Conservation (phyloP, 2,329 filamentous ascomycete genomes). For the Fonsecaea nubica region DNA sequence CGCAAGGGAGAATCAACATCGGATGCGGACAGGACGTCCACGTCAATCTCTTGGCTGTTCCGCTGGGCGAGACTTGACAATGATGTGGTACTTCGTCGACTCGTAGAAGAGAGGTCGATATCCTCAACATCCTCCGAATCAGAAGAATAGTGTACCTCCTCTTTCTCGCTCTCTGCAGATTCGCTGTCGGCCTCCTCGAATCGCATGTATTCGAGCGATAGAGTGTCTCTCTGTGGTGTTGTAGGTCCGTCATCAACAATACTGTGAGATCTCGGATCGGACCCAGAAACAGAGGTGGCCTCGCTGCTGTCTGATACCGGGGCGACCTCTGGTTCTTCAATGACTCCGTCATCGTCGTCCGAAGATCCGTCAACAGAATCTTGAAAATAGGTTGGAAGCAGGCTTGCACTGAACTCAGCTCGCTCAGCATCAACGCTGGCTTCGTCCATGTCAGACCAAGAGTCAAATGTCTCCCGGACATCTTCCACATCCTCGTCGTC, state of each 20-base stretch:
- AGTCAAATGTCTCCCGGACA: constrained; percentile 30
- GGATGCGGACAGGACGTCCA: constrained; percentile 6
- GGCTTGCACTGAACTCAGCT: neutral
- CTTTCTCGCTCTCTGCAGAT: constrained; percentile 27
- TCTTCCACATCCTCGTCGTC: constrained; percentile 31
- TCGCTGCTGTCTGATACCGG: neutral
- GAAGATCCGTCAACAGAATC: neutral
- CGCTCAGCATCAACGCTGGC: constrained; percentile 9
- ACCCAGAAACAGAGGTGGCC: neutral
- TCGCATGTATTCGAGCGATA: neutral
- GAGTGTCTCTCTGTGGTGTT: constrained; percentile 1
- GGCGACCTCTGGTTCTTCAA: neutral
- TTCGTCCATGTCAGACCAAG: constrained; percentile 30
- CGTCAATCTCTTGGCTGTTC: constrained; percentile 19
- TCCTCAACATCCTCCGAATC: constrained; percentile 19
- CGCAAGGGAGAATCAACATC: constrained; percentile 7
- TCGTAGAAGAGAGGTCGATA: constrained; percentile 13
- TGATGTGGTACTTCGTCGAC: constrained; percentile 18
- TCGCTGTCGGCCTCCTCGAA: constrained; percentile 18
- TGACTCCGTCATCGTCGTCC: neutral
- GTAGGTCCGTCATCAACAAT: neutral
- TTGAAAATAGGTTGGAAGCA: neutral
- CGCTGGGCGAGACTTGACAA: constrained; percentile 21
- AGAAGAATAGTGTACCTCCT: constrained; percentile 17
- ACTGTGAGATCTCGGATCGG: no score